A percentile compares a stretch with the other conserved stretches of the same genome.
Conservation (phyloP, 2,329 filamentous ascomycete genomes). For the Helotiales sp. region DNA sequence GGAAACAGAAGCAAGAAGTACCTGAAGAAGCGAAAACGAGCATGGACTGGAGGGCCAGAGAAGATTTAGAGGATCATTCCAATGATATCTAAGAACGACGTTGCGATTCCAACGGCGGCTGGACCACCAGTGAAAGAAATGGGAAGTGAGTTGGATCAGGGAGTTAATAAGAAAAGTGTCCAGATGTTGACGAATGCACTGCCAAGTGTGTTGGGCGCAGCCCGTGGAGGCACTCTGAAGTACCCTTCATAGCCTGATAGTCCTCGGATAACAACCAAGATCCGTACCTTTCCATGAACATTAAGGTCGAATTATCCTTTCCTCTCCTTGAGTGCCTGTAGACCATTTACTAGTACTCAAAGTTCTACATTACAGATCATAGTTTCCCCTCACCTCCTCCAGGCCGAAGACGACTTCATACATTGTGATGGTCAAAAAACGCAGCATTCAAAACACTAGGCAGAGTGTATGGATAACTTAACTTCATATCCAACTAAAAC, state of each 20-base stretch:
- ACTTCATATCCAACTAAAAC: slow-evolving; percentile 43
- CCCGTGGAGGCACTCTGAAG: slow-evolving; percentile 15
- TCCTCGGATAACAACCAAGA: neutral
- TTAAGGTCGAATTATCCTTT: slow-evolving; percentile 35
- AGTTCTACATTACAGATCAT: too few relatives aligned
- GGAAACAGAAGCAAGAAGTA: slow-evolving; percentile 70
- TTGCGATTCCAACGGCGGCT: slow-evolving; percentile 69
- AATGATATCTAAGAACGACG: slow-evolving; percentile 70
- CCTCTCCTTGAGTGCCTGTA: slow-evolving; percentile 40
- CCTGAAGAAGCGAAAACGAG: slow-evolving; percentile 66
- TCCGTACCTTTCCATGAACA: slow-evolving; percentile 18
- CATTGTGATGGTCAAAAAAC: slow-evolving; percentile 40
- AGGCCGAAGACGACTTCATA: slow-evolving; percentile 43
- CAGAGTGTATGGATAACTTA: slow-evolving; percentile 49
- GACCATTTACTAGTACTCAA: neutral
- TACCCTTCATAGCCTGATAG: slow-evolving; percentile 25
- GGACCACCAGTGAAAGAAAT: slow-evolving; percentile 63
- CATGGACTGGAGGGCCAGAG: slow-evolving; percentile 69
- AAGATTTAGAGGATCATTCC: slow-evolving; percentile 72
- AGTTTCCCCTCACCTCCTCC: slow-evolving; percentile 23
- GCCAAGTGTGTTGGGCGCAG: neutral
- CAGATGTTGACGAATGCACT: slow-evolving; percentile 62
- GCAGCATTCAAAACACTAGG: slow-evolving; percentile 46
- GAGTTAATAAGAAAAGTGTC: slow-evolving; percentile 64
- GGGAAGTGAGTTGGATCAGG: slow-evolving; percentile 48